Evolutionary conservation across 768 basidiomycete species (phyloP).

Genomic region (Phanerochaete sordida): DNA sequence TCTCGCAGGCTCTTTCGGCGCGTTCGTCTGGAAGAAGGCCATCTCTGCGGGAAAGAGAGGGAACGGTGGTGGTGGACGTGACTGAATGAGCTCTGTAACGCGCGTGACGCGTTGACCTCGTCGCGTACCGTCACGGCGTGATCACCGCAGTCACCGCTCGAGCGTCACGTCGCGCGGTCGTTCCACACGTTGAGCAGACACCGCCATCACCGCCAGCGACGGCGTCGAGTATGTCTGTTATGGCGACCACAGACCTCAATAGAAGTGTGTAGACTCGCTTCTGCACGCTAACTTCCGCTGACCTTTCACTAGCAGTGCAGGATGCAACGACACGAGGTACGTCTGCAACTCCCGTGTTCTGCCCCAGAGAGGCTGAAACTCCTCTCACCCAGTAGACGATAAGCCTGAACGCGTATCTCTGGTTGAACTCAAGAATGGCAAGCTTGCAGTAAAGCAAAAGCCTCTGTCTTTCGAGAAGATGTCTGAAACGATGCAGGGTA

Average conservation of each 20-base stretch:
- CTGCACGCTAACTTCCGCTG: not conserved
- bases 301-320: not conserved
- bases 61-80: not conserved
- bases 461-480: slow-evolving; percentile 69
- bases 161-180: slow-evolving; percentile 22
- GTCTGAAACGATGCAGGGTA: slow-evolving; percentile 81
- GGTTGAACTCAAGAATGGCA: slow-evolving; percentile 74
- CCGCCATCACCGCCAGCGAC: not conserved
- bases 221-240: slow-evolving; percentile 23
- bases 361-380: not conserved
- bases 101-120: slow-evolving; percentile 37
- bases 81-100: slow-evolving; percentile 26
- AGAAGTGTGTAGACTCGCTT: slow-evolving; percentile 27
- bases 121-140: slow-evolving; percentile 26
- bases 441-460: slow-evolving; percentile 74
- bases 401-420: slow-evolving; percentile 39
- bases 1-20: slow-evolving; percentile 24
- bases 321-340: slow-evolving; percentile 4
- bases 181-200: slow-evolving; percentile 7
- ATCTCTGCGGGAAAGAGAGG: too few relatives aligned
- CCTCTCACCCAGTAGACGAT: slow-evolving; percentile 20
- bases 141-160: slow-evolving; percentile 30
- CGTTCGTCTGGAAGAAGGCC: slow-evolving; percentile 59
- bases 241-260: slow-evolving; percentile 33
- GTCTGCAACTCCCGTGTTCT: not conserved